Conservation (phyloP, 495 filamentous ascomycete genomes). For the Endocarpon pusillum region DNA sequence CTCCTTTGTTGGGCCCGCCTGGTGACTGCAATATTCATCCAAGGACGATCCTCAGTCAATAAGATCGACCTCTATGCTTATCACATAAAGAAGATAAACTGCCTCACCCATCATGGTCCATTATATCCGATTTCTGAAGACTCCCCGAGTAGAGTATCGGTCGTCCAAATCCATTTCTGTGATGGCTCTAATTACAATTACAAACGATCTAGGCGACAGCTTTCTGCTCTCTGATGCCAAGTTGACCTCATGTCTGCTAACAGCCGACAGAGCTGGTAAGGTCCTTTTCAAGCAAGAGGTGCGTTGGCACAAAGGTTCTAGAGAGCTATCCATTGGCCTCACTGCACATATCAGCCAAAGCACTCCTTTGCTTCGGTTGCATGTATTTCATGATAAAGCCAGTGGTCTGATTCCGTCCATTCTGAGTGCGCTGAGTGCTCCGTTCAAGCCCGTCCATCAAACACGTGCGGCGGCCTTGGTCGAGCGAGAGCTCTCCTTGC, state of each 20-base stretch:
- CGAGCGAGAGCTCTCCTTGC: slow-evolving; percentile 20
- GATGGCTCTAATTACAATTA: slow-evolving; percentile 55
- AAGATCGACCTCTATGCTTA: not conserved
- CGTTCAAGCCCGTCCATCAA: slow-evolving; percentile 23
- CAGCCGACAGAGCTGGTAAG: slow-evolving; percentile 15
- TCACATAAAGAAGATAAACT: not conserved
- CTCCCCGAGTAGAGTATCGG: slow-evolving; percentile 29
- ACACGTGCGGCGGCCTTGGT: slow-evolving; percentile 30
- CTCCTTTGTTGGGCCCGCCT: no score
- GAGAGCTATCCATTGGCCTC: slow-evolving; percentile 25
- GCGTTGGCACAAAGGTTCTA: slow-evolving; percentile 37
- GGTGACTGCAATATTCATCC: no score
- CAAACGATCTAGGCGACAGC: slow-evolving; percentile 77
- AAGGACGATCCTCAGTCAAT: no score
- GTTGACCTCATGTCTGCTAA: slow-evolving; percentile 32
- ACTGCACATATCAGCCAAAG: slow-evolving; percentile 6
- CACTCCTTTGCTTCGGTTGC: slow-evolving; percentile 5
- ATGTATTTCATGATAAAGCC: slow-evolving; percentile 11
- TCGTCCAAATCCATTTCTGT: slow-evolving; percentile 20
- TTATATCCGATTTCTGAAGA: slow-evolving; percentile 62
- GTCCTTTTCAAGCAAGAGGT: slow-evolving; percentile 27
- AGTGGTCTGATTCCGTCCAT: slow-evolving; percentile 28
- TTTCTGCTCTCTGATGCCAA: slow-evolving; percentile 52
- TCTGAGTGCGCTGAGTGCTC: slow-evolving; percentile 37
- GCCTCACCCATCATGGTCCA: slow-evolving; percentile 30